Evolutionary conservation across 305 asterid genomes (phyloP).

Genomic region (Ajuga reptans): DNA sequence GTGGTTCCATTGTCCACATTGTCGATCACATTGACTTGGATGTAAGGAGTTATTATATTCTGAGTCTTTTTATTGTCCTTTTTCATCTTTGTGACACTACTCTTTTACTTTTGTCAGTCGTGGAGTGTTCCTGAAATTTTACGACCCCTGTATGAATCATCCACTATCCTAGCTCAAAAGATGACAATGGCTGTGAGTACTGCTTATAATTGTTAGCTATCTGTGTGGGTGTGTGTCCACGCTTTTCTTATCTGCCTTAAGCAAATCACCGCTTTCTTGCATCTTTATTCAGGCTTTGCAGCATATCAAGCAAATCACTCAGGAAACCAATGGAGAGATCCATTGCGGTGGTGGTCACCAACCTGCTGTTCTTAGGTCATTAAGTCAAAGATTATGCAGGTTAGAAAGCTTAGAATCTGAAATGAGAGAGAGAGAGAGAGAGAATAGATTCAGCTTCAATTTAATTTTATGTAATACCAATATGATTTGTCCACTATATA

Average conservation of each 20-base stretch:
- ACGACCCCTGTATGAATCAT: constrained; percentile 73
- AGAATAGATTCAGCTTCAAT: not conserved
- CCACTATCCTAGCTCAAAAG: constrained; percentile 67
- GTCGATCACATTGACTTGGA: constrained; percentile 74
- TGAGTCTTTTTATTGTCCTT: not conserved
- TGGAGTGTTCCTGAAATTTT: constrained; percentile 76
- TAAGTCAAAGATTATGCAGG: constrained; percentile 74
- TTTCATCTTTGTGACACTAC: not conserved
- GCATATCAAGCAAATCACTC: constrained; percentile 64
- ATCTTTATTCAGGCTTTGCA: constrained; percentile 47
- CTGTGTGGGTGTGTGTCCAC: not conserved
- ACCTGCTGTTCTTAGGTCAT: constrained; percentile 61
- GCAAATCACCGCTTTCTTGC: not conserved
- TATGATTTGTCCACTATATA: not conserved
- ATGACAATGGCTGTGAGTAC: constrained; percentile 64
- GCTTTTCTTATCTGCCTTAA: not conserved
- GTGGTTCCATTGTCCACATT: constrained; percentile 70
- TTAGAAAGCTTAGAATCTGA: constrained; percentile 13
- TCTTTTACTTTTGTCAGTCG: constrained; percentile 30
- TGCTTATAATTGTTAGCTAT: not conserved
- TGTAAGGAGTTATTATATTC: constrained; percentile 27
- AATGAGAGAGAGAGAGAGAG: not conserved
- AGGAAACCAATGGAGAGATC: constrained; percentile 58
- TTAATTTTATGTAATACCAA: not conserved
- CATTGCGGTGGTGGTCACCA: constrained; percentile 63